Evolutionary conservation across 306 rosid genomes (phyloP), one percentile per base, ranked within the genome.

Genomic region (Ormosia semicastrata): DNA sequence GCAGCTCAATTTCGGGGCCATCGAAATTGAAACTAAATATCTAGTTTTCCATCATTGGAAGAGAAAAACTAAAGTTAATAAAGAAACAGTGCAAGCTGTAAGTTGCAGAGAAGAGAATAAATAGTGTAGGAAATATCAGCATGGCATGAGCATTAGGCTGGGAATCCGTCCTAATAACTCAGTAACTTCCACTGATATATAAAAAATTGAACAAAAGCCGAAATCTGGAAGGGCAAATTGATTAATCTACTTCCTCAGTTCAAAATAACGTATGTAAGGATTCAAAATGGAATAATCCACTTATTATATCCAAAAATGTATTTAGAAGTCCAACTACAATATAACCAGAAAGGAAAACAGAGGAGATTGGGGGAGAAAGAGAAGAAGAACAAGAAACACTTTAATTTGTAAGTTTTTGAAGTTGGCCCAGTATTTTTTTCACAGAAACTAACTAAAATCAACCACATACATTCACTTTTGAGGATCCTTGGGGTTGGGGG

Each of bases 1-100:
- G 59, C 37, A 30, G 50, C 30, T 65, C 40, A 5, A 10, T 32
- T 44, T 29, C 0, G n/a, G 17, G 14, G n/a, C 60, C 43, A 56
- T 68, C 62, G 15, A 57, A 65, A 69, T 46, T 69, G 33, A 58
- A 80, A 71, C 64, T 46, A 70, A 7, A n/a, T 43, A 59, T 60
- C 58, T 14, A 43, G 71, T 44, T 62, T 14, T 17, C 4, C 1
- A 4, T 44, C 15, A 17, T 67, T 34, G 40, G 41, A 60, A 52
- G 33, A 17, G 7, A 71, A 39, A 1, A 5, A 24, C 24, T 24
- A 24, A 24, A 24, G 24, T 24, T 24, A 70, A 18, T 2, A n/a
- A 24, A 69, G 76, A n/a, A 72, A 63, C 4, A 7, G 29, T 6
- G 32, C 66, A 46, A 34, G 13, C 50, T 36, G 66, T 49, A 1